phyloP scores from a whole-genome alignment of 148 eudicot genomes.

The Amaranthus cruentus region DNA sequence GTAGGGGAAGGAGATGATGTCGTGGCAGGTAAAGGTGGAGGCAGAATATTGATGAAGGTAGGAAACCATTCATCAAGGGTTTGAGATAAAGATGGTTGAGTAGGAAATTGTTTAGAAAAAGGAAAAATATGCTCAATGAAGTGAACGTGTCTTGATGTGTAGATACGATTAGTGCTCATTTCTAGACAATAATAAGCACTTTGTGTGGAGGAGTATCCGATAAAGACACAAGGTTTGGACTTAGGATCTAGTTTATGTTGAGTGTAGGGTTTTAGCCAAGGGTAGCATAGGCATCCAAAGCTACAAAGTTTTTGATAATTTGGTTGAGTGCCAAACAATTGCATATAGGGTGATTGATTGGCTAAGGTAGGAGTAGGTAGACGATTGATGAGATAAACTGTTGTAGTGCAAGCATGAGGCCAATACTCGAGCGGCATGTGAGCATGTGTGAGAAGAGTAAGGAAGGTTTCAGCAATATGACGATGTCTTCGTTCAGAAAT shows the following conservation, averaged over 20 bases:
- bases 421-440: neutral
- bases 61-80: too few relatives aligned
- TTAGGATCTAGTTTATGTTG: too few relatives aligned
- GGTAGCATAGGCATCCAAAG: too few relatives aligned
- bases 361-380: neutral
- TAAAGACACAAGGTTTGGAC: too few relatives aligned
- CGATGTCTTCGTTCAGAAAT: constrained; percentile 2
- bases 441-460: neutral
- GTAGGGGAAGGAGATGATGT: too few relatives aligned
- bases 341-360: neutral
- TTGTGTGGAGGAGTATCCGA: neutral
- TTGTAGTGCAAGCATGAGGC: neutral
- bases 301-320: too few relatives aligned
- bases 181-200: neutral
- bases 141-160: neutral
- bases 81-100: too few relatives aligned
- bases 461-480: constrained; percentile 1
- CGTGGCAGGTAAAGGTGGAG: too few relatives aligned
- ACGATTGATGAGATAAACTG: too few relatives aligned
- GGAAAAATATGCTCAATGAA: neutral
- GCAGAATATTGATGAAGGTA: too few relatives aligned
- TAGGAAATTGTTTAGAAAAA: too few relatives aligned
- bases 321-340: neutral
- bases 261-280: too few relatives aligned
- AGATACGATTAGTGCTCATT: neutral